These are phyloP conservation scores for Rhodotorula graminis DNA, from an alignment of 768 basidiomycete species.

Conservation along the genomic window DNA sequence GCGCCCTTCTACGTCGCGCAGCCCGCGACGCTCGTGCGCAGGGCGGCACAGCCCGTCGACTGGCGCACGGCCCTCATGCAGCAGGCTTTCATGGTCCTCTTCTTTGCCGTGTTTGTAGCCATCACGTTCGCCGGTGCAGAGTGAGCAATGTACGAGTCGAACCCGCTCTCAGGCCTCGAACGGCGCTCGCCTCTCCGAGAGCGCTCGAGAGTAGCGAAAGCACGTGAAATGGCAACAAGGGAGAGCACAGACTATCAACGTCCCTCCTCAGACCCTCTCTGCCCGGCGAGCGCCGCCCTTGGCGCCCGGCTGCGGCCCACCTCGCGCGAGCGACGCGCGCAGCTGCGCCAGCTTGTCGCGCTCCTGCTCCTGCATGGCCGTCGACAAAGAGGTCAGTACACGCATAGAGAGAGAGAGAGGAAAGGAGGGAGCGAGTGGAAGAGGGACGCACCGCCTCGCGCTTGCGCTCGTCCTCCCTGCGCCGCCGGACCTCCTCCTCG, in stretches of 20 bases:
- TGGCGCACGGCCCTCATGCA: neutral
- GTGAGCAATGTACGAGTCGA: neutral
- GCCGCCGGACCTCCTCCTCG: conserved; percentile 17
- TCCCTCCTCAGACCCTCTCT: neutral
- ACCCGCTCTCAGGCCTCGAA: too few relatives aligned
- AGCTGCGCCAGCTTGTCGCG: conserved; percentile 12
- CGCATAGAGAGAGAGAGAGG: too few relatives aligned
- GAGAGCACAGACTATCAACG: too few relatives aligned
- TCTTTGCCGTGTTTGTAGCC: conserved; percentile 15
- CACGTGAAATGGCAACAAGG: neutral
- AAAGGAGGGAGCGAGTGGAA: too few relatives aligned
- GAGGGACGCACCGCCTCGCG: conserved; percentile 22
- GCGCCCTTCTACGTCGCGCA: neutral
- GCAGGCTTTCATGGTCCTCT: conserved; percentile 12
- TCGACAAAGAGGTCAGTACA: too few relatives aligned
- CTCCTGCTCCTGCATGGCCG: conserved; percentile 16
- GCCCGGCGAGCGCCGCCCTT: neutral
- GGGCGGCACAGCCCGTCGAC: neutral
- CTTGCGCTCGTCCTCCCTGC: conserved; percentile 1
- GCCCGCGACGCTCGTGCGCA: neutral
- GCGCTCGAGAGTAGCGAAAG: neutral
- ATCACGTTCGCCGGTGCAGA: neutral
- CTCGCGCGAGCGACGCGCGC: conserved; percentile 9
- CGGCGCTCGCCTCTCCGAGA: too few relatives aligned
- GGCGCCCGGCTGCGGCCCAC: too few relatives aligned